Conservation (phyloP, 2,329 filamentous ascomycete genomes). For the Microascus cirrosus region DNA sequence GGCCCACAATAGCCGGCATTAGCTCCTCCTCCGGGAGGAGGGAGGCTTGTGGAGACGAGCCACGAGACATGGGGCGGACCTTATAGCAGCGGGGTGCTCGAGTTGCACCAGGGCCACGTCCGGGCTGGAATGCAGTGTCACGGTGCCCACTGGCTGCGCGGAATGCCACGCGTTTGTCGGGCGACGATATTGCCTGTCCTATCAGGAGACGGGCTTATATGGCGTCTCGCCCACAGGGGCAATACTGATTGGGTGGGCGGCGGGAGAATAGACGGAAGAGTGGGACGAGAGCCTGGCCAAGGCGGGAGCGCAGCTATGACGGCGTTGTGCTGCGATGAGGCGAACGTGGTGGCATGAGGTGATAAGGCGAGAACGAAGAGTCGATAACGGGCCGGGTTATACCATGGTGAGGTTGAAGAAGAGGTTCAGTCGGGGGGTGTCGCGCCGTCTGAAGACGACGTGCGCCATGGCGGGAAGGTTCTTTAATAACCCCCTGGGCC, state of each 20-base stretch:
- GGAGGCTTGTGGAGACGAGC: background rate
- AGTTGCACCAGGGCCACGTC: background rate
- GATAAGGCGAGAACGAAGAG: too few species aligned
- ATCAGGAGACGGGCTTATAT: background rate
- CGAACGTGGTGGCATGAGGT: background rate
- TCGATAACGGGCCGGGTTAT: too few species aligned
- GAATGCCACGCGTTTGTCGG: background rate
- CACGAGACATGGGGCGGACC: background rate
- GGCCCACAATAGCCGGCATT: background rate
- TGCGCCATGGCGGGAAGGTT: background rate
- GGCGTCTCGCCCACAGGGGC: background rate
- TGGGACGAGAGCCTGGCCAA: background rate
- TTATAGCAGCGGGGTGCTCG: background rate
- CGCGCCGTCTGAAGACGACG: background rate
- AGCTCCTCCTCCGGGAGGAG: background rate
- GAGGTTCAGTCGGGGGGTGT: too few species aligned
- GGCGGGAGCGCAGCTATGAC: background rate
- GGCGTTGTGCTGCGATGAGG: background rate
- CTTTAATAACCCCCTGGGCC: background rate
- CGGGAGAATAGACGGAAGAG: background rate
- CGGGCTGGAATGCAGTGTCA: background rate
- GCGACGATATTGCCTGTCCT: background rate
- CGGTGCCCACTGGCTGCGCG: background rate
- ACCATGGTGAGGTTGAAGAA: too few species aligned
- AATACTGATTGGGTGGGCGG: background rate